These are phyloP conservation scores for Penicillium herquei DNA, from an alignment of 495 filamentous ascomycete species.

Conservation along the genomic window DNA sequence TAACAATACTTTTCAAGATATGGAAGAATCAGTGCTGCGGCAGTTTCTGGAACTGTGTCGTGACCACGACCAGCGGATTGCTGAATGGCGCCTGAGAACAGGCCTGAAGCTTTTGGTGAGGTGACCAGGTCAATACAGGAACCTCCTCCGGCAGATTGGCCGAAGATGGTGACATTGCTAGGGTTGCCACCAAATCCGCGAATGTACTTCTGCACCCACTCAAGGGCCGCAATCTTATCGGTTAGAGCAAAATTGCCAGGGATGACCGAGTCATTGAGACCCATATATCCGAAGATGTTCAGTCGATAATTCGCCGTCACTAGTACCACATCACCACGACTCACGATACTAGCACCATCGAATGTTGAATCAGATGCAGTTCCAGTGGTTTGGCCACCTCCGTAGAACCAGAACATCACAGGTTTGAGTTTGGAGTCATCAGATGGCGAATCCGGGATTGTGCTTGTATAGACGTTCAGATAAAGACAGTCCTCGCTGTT, in stretches of 20 bases:
- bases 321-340: background rate
- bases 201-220: slow-evolving; percentile 39
- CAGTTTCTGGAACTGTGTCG: background rate
- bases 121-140: background rate
- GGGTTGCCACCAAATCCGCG: slow-evolving; percentile 65
- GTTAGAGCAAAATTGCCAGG: background rate
- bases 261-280: background rate
- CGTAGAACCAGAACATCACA: background rate
- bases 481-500: background rate
- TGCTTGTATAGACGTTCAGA: background rate
- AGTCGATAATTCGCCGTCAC: background rate
- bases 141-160: slow-evolving; percentile 65
- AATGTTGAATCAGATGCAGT: background rate
- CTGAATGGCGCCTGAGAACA: background rate
- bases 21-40: background rate
- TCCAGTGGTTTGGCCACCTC: background rate
- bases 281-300: background rate
- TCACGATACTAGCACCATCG: background rate
- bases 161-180: slow-evolving; percentile 60
- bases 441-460: background rate
- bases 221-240: slow-evolving; percentile 15
- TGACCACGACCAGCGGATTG: background rate
- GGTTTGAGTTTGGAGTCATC: background rate
- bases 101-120: background rate
- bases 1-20: background rate